Percentiles rank a stretch among this genome's conserved stretches.
phyloP scores from a whole-genome alignment of 305 asterid species.

The Fraxinus nigra region DNA sequence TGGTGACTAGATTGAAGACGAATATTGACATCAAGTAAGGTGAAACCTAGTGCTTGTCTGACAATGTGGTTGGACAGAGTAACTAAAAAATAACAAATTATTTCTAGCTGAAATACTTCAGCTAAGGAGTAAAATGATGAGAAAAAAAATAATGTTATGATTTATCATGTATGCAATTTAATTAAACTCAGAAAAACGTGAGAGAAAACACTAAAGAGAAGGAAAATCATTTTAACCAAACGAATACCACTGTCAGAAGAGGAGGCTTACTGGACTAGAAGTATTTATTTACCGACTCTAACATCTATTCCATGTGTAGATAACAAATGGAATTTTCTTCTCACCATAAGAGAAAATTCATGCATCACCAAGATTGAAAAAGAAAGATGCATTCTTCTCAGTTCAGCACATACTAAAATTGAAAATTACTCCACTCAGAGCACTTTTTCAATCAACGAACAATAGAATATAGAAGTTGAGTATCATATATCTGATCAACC shows the following conservation, averaged over 20 bases:
- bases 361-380: neutral
- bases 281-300: neutral
- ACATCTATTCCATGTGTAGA: neutral
- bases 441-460: neutral
- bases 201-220: conserved; percentile 6
- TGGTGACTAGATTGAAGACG: neutral
- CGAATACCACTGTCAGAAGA: neutral
- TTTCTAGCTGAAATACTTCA: neutral
- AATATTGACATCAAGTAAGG: neutral
- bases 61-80: neutral
- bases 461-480: neutral
- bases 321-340: conserved; percentile 8
- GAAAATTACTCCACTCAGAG: neutral
- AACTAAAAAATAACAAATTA: neutral
- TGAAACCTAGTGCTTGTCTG: neutral
- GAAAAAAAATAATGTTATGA: neutral
- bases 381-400: neutral
- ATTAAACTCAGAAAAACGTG: neutral
- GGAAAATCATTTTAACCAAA: neutral
- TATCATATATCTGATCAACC: conserved; percentile 1
- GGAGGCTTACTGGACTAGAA: neutral
- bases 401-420: conserved; percentile 4
- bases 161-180: neutral
- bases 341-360: neutral
- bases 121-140: neutral